These are phyloP conservation scores for Verticillium isaacii DNA, from an alignment of 2,329 filamentous ascomycete genomes.

Conservation along the genomic window DNA sequence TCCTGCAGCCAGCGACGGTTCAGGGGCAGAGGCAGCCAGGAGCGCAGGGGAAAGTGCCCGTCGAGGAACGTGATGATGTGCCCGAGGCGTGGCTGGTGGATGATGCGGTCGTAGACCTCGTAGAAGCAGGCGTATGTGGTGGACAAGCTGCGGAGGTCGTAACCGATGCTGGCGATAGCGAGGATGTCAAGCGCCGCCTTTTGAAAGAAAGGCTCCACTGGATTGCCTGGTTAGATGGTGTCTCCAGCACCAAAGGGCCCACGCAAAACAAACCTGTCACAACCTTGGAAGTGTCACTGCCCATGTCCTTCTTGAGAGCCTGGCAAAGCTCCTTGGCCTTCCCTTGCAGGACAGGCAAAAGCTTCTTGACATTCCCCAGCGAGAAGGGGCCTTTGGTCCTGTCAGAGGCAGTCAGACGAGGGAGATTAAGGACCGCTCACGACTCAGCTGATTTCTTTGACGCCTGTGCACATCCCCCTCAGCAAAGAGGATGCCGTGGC, in stretches of 20 bases:
- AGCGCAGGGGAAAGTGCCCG: constrained; percentile 23
- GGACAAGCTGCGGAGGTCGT: constrained; percentile 24
- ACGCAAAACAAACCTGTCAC: constrained; percentile 18
- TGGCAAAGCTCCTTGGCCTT: constrained; percentile 23
- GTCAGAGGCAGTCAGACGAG: background rate
- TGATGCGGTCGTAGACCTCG: constrained; percentile 23
- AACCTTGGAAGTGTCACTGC: constrained; percentile 11
- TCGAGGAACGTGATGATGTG: constrained; percentile 26
- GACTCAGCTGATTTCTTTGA: constrained; percentile 25
- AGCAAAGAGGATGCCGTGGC: constrained; percentile 28
- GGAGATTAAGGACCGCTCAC: constrained; percentile 5
- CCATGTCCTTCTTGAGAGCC: constrained; percentile 22
- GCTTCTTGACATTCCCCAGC: constrained; percentile 26
- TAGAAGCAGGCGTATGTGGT: constrained; percentile 18
- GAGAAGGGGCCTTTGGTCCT: constrained; percentile 26
- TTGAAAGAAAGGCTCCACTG: constrained; percentile 21
- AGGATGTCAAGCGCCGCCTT: constrained; percentile 28
- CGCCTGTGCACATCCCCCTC: constrained; percentile 29
- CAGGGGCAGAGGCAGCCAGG: constrained; percentile 30
- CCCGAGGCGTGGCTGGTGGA: constrained; percentile 20
- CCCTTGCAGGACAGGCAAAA: constrained; percentile 29
- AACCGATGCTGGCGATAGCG: constrained; percentile 25
- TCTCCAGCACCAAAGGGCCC: background rate
- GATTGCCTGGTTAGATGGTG: background rate
- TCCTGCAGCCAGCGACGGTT: constrained; percentile 32